phyloP scores from a whole-genome alignment of 192 early-diverging fungal genomes.

The Podila minutissima region DNA sequence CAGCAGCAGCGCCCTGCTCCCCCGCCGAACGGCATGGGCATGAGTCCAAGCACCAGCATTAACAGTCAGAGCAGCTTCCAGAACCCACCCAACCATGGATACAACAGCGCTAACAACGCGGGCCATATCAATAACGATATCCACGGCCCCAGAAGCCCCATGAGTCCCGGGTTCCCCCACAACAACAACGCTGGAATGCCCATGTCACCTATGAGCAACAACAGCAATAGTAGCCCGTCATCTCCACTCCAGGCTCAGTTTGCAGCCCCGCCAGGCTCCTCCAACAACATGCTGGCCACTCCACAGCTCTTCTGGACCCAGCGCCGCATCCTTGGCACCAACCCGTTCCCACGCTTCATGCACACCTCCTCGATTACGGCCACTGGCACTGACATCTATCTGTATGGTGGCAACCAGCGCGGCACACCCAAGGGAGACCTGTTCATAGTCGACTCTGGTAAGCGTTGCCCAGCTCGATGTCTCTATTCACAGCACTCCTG shows the following conservation, averaged over 20 bases:
- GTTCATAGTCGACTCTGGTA: conserved; percentile 50
- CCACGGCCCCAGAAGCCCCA: conserved; percentile 19
- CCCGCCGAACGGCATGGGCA: conserved; percentile 27
- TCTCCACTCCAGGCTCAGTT: conserved; percentile 16
- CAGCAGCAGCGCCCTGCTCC: conserved; percentile 43
- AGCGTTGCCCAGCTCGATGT: not conserved
- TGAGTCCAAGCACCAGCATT: not conserved
- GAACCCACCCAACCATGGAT: conserved; percentile 8
- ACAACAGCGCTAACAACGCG: not conserved
- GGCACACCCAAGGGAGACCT: conserved; percentile 40
- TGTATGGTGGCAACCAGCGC: conserved; percentile 44
- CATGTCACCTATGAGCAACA: not conserved
- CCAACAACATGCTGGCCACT: conserved; percentile 11
- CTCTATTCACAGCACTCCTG: too few species aligned
- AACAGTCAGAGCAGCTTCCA: conserved; percentile 10
- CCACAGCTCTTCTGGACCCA: conserved; percentile 48
- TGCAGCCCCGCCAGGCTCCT: conserved; percentile 1
- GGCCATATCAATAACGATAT: not conserved
- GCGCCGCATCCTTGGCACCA: conserved; percentile 42
- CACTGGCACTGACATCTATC: conserved; percentile 38
- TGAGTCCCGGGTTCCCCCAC: conserved; percentile 23
- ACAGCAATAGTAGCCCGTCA: conserved; percentile 4
- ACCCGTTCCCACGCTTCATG: conserved; percentile 43
- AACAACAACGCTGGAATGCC: not conserved
- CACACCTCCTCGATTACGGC: conserved; percentile 36